Percentiles rank a stretch among this genome's conserved stretches.
These are phyloP conservation scores for Tetratostichococcus sp. DNA, from an alignment of 139 green algal genomes.

Conservation along the genomic window DNA sequence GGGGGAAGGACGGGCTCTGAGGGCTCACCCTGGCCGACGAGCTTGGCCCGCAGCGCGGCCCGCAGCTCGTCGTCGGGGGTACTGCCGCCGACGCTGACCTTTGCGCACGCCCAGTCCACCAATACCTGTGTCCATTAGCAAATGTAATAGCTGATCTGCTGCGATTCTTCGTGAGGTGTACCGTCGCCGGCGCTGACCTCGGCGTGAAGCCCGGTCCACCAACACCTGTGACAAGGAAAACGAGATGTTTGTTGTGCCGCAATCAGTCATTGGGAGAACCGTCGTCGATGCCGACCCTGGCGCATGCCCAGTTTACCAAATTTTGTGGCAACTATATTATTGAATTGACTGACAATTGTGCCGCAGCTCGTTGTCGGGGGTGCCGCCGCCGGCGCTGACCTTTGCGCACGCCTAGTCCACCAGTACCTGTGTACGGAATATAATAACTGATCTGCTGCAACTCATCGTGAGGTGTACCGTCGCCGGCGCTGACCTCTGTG, in stretches of 20 bases:
- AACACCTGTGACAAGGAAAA: too few species aligned
- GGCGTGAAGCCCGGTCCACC: too few species aligned
- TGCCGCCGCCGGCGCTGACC: conserved; percentile 40
- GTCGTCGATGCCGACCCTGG: conserved; percentile 58
- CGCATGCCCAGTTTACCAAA: conserved; percentile 76
- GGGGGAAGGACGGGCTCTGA: too few species aligned
- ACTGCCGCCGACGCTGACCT: conserved; percentile 48
- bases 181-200: too few species aligned
- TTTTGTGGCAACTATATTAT: conserved; percentile 22
- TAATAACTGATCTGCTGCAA: not conserved
- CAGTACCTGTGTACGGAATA: conserved; percentile 38
- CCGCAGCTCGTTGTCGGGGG: conserved; percentile 56
- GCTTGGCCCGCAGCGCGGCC: conserved; percentile 55
- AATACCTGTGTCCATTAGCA: conserved; percentile 39
- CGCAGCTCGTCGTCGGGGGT: conserved; percentile 56
- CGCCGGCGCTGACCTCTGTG: too few species aligned
- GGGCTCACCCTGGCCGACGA: conserved; percentile 25
- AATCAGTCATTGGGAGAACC: too few species aligned
- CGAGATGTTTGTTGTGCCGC: too few species aligned
- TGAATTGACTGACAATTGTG: too few species aligned
- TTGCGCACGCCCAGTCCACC: conserved; percentile 78
- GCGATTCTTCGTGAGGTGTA: too few species aligned
- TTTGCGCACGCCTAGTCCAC: conserved; percentile 82
- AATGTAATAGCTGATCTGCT: not conserved
- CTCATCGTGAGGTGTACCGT: too few species aligned